Conservation (phyloP, 2,329 filamentous ascomycete species). For the Falciphora oryzae region DNA sequence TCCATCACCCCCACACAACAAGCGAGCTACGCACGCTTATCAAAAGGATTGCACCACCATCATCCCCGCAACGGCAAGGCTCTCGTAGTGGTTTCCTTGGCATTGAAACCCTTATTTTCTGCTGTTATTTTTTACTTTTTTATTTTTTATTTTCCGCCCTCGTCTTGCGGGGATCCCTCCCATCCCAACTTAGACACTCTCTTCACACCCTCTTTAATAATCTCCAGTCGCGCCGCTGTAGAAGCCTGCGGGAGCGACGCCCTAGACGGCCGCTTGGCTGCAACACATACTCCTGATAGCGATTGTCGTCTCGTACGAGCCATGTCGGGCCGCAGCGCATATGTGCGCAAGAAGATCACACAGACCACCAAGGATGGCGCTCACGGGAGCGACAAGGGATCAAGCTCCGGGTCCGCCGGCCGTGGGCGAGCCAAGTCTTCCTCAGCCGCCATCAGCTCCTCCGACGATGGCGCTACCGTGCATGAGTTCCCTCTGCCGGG, state of each 20-base stretch:
- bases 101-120: neutral
- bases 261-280: neutral
- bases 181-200: neutral
- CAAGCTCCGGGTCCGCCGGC: slow-evolving; percentile 5
- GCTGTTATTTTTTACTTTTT: neutral
- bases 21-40: neutral
- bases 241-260: neutral
- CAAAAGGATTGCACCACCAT: neutral
- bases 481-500: slow-evolving; percentile 31
- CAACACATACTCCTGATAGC: neutral
- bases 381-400: slow-evolving; percentile 19
- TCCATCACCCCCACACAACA: neutral
- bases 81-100: neutral
- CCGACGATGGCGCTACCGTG: slow-evolving; percentile 33
- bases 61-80: neutral
- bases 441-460: slow-evolving; percentile 27
- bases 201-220: neutral
- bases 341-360: slow-evolving; percentile 53
- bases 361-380: slow-evolving; percentile 32
- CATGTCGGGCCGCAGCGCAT: slow-evolving; percentile 55
- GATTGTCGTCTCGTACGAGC: neutral
- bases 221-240: neutral
- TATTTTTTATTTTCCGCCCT: neutral
- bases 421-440: slow-evolving; percentile 26
- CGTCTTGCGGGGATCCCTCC: neutral